Conservation (phyloP, 768 basidiomycete genomes). For the Termitomyces sp. region DNA sequence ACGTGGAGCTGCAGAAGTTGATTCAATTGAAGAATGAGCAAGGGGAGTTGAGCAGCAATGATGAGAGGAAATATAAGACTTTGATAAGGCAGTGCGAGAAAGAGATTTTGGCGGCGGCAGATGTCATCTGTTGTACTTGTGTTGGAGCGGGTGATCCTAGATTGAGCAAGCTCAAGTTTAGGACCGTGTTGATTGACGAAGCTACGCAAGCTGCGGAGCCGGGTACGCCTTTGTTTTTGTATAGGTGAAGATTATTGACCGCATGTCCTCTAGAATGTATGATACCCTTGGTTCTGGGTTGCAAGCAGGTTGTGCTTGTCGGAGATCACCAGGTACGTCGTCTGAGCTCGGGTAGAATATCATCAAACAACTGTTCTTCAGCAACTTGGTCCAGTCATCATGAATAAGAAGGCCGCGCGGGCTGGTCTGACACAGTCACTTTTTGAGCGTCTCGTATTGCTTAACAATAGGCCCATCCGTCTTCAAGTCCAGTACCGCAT, state of each 20-base stretch:
- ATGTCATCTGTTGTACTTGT: slow-evolving; percentile 98
- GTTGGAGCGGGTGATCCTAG: slow-evolving; percentile 97
- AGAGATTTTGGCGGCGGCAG: slow-evolving; percentile 91
- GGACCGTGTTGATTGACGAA: slow-evolving; percentile 97
- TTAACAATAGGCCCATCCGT: slow-evolving; percentile 94
- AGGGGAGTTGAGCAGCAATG: slow-evolving; percentile 92
- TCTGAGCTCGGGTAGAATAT: not conserved
- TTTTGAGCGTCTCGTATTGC: slow-evolving; percentile 93
- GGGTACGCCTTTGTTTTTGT: slow-evolving; percentile 42
- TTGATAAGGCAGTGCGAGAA: slow-evolving; percentile 93
- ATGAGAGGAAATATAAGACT: slow-evolving; percentile 97
- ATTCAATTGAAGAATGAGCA: slow-evolving; percentile 98
- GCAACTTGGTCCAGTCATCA: slow-evolving; percentile 98
- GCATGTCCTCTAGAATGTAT: slow-evolving; percentile 72
- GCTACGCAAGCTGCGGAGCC: slow-evolving; percentile 98
- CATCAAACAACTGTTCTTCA: slow-evolving; percentile 21
- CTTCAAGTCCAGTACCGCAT: slow-evolving; percentile 99
- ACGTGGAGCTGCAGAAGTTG: slow-evolving; percentile 95
- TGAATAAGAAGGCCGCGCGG: slow-evolving; percentile 99
- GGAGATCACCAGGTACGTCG: slow-evolving; percentile 74
- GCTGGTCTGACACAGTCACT: slow-evolving; percentile 97
- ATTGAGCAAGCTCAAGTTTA: slow-evolving; percentile 94
- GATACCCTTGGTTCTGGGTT: slow-evolving; percentile 97
- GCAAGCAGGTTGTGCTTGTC: slow-evolving; percentile 97
- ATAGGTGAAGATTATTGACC: slow-evolving; percentile 4